These are phyloP conservation scores for Malassezia caprae DNA, from an alignment of 1,284 basidiomycete genomes.

Conservation along the genomic window DNA sequence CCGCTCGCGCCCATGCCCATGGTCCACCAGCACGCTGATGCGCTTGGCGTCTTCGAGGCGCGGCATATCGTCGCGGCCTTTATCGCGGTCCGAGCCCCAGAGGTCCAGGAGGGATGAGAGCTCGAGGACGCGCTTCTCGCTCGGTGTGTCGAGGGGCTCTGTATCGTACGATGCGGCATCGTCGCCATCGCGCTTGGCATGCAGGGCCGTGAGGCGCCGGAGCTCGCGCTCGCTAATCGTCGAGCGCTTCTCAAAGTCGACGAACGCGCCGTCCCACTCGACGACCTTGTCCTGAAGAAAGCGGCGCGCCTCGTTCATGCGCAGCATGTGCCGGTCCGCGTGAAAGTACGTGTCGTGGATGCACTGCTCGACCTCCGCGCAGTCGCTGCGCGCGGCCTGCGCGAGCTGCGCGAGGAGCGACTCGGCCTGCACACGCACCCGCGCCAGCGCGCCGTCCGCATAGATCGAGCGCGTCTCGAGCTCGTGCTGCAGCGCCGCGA, in stretches of 20 bases:
- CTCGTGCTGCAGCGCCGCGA: conserved; percentile 52
- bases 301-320: conserved; percentile 74
- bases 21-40: neutral
- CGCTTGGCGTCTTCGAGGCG: neutral
- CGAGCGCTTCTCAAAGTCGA: conserved; percentile 49
- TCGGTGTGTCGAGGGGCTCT: neutral
- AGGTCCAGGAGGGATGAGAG: conserved; percentile 1
- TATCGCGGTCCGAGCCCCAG: neutral
- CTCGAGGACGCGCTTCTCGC: neutral
- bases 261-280: conserved; percentile 85
- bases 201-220: conserved; percentile 46
- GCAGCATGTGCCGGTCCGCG: conserved; percentile 64
- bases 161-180: neutral
- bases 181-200: conserved; percentile 46
- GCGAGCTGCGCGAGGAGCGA: conserved; percentile 24
- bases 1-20: neutral
- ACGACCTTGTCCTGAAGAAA: conserved; percentile 86
- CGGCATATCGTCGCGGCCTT: neutral
- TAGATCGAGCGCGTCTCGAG: conserved; percentile 1
- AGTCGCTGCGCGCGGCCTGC: conserved; percentile 29
- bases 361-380: conserved; percentile 60
- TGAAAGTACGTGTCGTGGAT: conserved; percentile 58
- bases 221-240: conserved; percentile 51
- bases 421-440: conserved; percentile 24
- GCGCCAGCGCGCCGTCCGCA: conserved; percentile 18